Conservation (phyloP, 495 filamentous ascomycete species). For the Chaetomidium leptoderma region DNA sequence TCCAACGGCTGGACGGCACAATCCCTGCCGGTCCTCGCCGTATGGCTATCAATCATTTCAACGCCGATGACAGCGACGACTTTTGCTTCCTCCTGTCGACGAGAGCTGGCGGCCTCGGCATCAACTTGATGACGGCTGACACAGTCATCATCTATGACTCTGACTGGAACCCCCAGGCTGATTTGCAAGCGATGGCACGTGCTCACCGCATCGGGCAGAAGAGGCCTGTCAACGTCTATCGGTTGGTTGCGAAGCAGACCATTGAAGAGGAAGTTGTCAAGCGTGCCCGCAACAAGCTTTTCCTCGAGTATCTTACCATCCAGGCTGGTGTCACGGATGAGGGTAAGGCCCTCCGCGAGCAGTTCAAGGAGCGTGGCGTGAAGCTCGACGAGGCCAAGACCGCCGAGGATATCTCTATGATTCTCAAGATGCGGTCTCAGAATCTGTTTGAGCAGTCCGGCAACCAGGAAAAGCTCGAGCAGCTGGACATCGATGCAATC, state of each 20-base stretch:
- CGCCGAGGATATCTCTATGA: conserved; percentile 85
- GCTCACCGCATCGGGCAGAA: conserved; percentile 97
- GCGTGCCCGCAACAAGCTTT: conserved; percentile 91
- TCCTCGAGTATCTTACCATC: conserved; percentile 97
- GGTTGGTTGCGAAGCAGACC: conserved; percentile 93
- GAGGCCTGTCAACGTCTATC: conserved; percentile 89
- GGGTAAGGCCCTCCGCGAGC: conserved; percentile 65
- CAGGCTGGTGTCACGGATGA: conserved; percentile 95
- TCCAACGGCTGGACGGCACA: conserved; percentile 91
- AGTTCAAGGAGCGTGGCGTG: conserved; percentile 51
- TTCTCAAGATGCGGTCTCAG: conserved; percentile 87
- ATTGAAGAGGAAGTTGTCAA: conserved; percentile 97
- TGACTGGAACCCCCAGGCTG: conserved; percentile 98
- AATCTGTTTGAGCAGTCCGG: conserved; percentile 96
- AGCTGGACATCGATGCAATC: conserved; percentile 97
- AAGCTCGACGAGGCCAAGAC: conserved; percentile 71
- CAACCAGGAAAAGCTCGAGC: conserved; percentile 93
- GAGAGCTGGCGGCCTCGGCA: conserved; percentile 89
- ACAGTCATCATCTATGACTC: conserved; percentile 98
- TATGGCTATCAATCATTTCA: conserved; percentile 96
- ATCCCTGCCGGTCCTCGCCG: conserved; percentile 79
- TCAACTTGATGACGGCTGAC: conserved; percentile 98
- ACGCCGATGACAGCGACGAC: conserved; percentile 85
- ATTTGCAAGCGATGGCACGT: conserved; percentile 96
- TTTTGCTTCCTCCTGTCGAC: conserved; percentile 97